phyloP scores from a whole-genome alignment of 1,284 basidiomycete species.

The Tylopilus sp. region DNA sequence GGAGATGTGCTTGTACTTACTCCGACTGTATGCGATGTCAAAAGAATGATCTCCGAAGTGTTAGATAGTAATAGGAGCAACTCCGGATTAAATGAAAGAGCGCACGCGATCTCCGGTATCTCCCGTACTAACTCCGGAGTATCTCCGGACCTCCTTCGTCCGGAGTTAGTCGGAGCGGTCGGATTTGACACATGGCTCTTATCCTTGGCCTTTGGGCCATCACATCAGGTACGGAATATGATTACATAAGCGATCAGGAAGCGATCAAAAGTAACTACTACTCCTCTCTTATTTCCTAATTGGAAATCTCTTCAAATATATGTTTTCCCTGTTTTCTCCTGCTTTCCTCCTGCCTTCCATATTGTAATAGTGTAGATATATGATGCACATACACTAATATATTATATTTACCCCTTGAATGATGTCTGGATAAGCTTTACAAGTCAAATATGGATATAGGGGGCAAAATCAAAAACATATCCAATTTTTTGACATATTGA shows the following conservation, averaged over 20 bases:
- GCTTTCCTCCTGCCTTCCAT: not conserved
- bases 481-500: not conserved
- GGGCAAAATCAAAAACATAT: not conserved
- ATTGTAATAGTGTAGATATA: not conserved
- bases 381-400: not conserved
- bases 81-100: too few relatives aligned
- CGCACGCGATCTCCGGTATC: too few relatives aligned
- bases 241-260: not conserved
- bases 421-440: not conserved
- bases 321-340: not conserved
- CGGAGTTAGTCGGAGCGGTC: too few relatives aligned
- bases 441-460: not conserved
- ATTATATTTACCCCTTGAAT: not conserved
- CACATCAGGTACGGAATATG: too few relatives aligned
- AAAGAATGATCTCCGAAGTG: too few relatives aligned
- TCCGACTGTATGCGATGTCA: too few relatives aligned
- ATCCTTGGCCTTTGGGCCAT: too few relatives aligned
- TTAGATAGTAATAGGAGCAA: too few relatives aligned
- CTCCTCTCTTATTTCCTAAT: not conserved
- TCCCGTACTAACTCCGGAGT: too few relatives aligned
- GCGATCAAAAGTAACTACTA: not conserved
- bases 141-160: too few relatives aligned
- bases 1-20: too few relatives aligned
- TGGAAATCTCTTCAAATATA: not conserved
- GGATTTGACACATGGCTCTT: too few relatives aligned